phyloP scores from a whole-genome alignment of 2,329 filamentous ascomycete species.

The Ceratocystiopsis sp. region DNA sequence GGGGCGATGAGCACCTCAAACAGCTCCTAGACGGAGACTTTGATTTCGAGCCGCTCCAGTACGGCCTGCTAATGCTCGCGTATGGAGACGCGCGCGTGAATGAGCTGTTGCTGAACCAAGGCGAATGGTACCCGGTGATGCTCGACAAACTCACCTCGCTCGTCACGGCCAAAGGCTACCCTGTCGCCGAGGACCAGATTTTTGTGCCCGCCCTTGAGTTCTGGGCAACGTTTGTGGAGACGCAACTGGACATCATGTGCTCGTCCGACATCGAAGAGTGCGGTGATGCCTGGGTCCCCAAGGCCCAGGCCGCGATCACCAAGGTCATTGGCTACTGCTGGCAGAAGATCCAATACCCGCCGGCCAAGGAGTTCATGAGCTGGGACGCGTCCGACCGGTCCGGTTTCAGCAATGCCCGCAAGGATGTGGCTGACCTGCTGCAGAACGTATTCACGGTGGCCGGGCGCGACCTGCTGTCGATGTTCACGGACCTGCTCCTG shows the following conservation, averaged over 20 bases:
- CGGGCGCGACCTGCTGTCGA: constrained; percentile 35
- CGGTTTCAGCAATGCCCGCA: constrained; percentile 54
- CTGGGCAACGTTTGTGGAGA: constrained; percentile 62
- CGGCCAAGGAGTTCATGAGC: constrained; percentile 33
- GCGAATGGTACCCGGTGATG: constrained; percentile 33
- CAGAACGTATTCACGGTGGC: constrained; percentile 51
- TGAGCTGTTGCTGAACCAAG: constrained; percentile 35
- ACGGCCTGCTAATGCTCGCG: constrained; percentile 48
- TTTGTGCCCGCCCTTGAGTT: constrained; percentile 64
- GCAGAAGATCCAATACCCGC: constrained; percentile 52
- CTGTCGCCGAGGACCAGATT: constrained; percentile 56
- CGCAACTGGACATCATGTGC: constrained; percentile 40
- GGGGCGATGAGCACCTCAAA: constrained; percentile 39
- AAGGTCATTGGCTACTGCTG: constrained; percentile 49
- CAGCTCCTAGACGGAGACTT: constrained; percentile 41
- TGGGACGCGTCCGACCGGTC: constrained; percentile 57
- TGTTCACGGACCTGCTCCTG: constrained; percentile 38
- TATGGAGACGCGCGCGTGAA: constrained; percentile 51
- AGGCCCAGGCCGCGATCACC: constrained; percentile 41
- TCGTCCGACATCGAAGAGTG: constrained; percentile 24
- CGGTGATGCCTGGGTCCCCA: constrained; percentile 33
- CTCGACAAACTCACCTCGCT: constrained; percentile 46
- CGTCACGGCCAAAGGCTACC: constrained; percentile 46
- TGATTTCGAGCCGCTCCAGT: constrained; percentile 46
- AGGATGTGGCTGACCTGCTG: constrained; percentile 64